Base-by-base conservation (phyloP, 1,139 yeast genomes). In the Arxiozyma slooffiae region DNA sequence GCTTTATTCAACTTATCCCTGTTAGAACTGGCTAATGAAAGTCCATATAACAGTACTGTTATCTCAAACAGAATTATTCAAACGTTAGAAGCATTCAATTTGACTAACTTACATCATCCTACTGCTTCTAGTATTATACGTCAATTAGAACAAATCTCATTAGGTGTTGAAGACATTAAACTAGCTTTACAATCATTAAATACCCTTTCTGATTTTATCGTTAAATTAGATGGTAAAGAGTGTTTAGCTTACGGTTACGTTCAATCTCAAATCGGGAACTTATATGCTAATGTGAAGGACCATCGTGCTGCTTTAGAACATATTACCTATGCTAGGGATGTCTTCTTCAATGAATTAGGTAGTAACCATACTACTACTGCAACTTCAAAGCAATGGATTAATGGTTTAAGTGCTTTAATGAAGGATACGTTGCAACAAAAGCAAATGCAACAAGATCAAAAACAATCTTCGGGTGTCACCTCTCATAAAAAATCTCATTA, bases 1-100 rank as follows among this genome's bases (percentile, higher is more conserved):
- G 75, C 88, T 38, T 79, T 85, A 64, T 75, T 82, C 61, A 88
- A 87, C 68, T 71, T 89, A 57, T 95, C 95, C 1, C 78, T 75
- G 61, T 77, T 78, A 61, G 97, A 89, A 66, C 72, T 81, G 44
- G 71, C 78, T 17, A 78, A 78, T 59, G 79, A 79, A 48, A 80
- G 81, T 60, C 71, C 78, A 44, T 71, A 73, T 38, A 83, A 84
- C 55, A 79, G 94, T 1, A 72, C 89, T 56, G 76, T 78, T 56
- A 70, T 85, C 56, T 80, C 81, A 63, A 69, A 74, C 53, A 81
- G 84, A 62, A 81, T 87, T 7, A 67, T 85, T 52, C 69, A 74
- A 48, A 73, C 77, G 52, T 81, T 90, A 82, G 62, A 69, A 36
- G 59, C 74, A 14, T 60, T 56, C 38, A 49, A 54, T 14, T 73